A percentile compares a stretch with the other conserved stretches of the same genome.
phyloP scores from a whole-genome alignment of 352 stramenopile genomes.

The Lagenidium giganteum region DNA sequence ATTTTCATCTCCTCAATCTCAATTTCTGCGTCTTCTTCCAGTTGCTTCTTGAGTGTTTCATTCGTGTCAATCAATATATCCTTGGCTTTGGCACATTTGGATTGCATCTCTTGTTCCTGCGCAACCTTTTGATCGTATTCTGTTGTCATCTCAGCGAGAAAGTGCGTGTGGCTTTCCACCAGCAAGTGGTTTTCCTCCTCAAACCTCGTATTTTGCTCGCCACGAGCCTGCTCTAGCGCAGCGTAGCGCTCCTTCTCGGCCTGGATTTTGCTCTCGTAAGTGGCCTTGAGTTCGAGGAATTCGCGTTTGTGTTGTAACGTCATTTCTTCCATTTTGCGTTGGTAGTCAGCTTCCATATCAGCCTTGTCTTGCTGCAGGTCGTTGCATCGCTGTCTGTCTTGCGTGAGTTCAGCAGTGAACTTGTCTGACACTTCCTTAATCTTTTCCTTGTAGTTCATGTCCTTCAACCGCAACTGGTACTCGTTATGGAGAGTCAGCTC shows the following conservation, averaged over 20 bases:
- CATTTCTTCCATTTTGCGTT: conserved; percentile 90
- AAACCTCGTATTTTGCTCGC: conserved; percentile 63
- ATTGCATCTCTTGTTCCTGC: conserved; percentile 76
- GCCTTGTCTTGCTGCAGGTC: conserved; percentile 88
- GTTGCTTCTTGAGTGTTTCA: conserved; percentile 85
- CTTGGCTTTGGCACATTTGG: conserved; percentile 52
- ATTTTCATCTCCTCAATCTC: conserved; percentile 92
- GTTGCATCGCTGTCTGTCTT: conserved; percentile 88
- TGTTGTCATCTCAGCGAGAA: conserved; percentile 89
- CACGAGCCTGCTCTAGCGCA: conserved; percentile 68
- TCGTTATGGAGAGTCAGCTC: conserved; percentile 93
- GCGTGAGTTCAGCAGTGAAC: conserved; percentile 91
- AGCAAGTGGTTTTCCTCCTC: conserved; percentile 77
- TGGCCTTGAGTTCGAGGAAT: conserved; percentile 87
- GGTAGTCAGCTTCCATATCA: conserved; percentile 89
- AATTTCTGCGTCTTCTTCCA: conserved; percentile 93
- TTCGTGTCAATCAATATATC: conserved; percentile 81
- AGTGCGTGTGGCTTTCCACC: conserved; percentile 77
- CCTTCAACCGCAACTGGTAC: conserved; percentile 92
- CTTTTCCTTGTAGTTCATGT: conserved; percentile 96
- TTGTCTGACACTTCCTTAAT: conserved; percentile 95
- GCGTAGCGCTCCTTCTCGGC: conserved; percentile 87
- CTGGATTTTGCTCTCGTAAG: conserved; percentile 90
- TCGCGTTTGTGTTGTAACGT: conserved; percentile 84
- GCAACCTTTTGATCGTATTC: conserved; percentile 90